Evolutionary conservation across 2,329 filamentous ascomycete species (phyloP).

Genomic region (Didymella lethalis): DNA sequence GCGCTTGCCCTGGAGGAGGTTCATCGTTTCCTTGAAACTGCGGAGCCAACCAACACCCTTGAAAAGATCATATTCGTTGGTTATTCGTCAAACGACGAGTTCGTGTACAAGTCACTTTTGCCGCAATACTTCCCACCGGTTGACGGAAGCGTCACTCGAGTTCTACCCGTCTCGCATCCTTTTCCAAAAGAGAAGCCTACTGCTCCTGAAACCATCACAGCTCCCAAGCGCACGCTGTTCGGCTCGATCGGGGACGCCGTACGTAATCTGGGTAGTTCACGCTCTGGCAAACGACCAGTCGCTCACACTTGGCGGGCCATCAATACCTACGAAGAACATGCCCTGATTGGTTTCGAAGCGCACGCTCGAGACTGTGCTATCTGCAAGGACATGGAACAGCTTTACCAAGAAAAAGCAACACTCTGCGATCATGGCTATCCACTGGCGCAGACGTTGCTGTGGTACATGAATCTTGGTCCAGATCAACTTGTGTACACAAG

Average conservation of each 20-base stretch:
- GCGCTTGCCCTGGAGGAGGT: conserved; percentile 46
- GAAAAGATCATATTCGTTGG: conserved; percentile 45
- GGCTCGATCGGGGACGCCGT: conserved; percentile 34
- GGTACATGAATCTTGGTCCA: conserved; percentile 33
- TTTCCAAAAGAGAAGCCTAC: background rate
- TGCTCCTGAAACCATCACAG: conserved; percentile 2
- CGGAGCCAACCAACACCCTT: conserved; percentile 27
- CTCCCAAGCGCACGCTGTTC: conserved; percentile 28
- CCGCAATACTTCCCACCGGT: conserved; percentile 44
- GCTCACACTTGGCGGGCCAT: conserved; percentile 25
- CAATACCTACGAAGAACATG: conserved; percentile 29
- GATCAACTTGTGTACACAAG: conserved; percentile 34
- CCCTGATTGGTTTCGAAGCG: conserved; percentile 36
- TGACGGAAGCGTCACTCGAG: conserved; percentile 25
- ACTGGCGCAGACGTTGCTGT: conserved; percentile 30
- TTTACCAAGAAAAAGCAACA: conserved; percentile 30
- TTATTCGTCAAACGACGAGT: conserved; percentile 41
- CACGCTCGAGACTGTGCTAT: conserved; percentile 36
- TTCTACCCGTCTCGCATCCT: conserved; percentile 10
- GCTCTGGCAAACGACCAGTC: conserved; percentile 14
- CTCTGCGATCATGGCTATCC: conserved; percentile 37
- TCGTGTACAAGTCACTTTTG: conserved; percentile 43
- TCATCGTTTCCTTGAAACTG: conserved; percentile 40
- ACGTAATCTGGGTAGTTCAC: conserved; percentile 32
- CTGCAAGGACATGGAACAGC: conserved; percentile 30